These are phyloP conservation scores for Phytophthora sp. DNA, from an alignment of 352 stramenopile species.

Conservation along the genomic window DNA sequence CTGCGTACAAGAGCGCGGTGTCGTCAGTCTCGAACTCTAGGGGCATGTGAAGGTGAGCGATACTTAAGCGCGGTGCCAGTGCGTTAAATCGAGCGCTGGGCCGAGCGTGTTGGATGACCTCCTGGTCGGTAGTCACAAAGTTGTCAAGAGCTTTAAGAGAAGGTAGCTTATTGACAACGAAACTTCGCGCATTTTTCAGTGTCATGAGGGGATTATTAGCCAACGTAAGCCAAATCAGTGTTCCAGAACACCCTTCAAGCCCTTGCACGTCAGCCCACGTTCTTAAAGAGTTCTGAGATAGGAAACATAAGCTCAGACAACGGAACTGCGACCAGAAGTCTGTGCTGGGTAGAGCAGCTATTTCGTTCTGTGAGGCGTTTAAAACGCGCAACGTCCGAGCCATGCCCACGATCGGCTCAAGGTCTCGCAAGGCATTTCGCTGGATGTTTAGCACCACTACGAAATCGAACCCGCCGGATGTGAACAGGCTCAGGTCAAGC, in stretches of 20 bases:
- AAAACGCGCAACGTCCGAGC: conserved; percentile 55
- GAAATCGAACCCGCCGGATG: conserved; percentile 49
- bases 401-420: conserved; percentile 51
- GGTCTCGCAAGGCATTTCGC: conserved; percentile 62
- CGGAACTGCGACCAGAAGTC: conserved; percentile 64
- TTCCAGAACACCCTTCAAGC: conserved; percentile 39
- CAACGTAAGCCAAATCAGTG: conserved; percentile 65
- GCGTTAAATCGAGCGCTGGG: conserved; percentile 42
- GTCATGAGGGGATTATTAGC: conserved; percentile 69
- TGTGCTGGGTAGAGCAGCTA: conserved; percentile 47
- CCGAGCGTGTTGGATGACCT: conserved; percentile 59
- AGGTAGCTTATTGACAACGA: conserved; percentile 75
- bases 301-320: conserved; percentile 58
- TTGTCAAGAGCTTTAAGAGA: conserved; percentile 67
- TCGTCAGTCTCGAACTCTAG: conserved; percentile 57
- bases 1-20: conserved; percentile 41
- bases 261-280: conserved; percentile 59
- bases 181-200: conserved; percentile 53
- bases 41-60: conserved; percentile 44
- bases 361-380: conserved; percentile 64
- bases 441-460: conserved; percentile 68
- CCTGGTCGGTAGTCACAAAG: conserved; percentile 66
- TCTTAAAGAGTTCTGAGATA: conserved; percentile 60
- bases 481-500: conserved; percentile 37
- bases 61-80: conserved; percentile 34